A percentile compares a stretch with the other conserved stretches of the same genome.
phyloP scores from a whole-genome alignment of 345 rosid genomes.

The Nasturtium officinale region DNA sequence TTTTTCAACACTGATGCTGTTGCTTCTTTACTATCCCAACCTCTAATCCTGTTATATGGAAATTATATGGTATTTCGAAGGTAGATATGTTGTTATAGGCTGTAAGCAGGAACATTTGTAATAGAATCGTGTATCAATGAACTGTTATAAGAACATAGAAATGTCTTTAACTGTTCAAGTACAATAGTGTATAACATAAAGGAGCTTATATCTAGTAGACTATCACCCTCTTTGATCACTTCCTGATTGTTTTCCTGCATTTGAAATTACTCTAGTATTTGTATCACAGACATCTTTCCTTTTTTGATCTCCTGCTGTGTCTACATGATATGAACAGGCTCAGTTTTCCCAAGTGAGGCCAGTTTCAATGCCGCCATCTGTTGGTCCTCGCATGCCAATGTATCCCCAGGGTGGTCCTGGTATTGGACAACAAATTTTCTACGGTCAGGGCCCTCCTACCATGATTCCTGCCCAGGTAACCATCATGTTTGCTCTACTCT shows the following conservation, averaged over 20 bases:
- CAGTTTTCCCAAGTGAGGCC: constrained; percentile 91
- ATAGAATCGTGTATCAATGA: background rate
- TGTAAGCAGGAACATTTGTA: background rate
- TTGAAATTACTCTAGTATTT: constrained; percentile 15
- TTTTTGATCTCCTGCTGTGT: background rate
- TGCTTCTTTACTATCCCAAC: background rate
- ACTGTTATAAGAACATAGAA: background rate
- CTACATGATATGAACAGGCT: constrained; percentile 55
- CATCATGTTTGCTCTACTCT: background rate
- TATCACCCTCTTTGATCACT: constrained; percentile 11
- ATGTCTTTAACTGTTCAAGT: background rate
- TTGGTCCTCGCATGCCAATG: constrained; percentile 85
- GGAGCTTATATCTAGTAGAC: constrained; percentile 4
- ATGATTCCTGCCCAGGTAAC: constrained; percentile 90
- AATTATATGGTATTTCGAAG: background rate
- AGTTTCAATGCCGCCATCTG: constrained; percentile 66
- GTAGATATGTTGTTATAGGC: background rate
- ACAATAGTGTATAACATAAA: background rate
- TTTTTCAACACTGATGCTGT: background rate
- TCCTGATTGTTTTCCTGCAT: background rate
- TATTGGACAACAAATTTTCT: constrained; percentile 82
- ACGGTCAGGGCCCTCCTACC: constrained; percentile 85
- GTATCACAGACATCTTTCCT: background rate
- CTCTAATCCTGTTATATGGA: background rate
- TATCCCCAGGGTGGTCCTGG: constrained; percentile 84